Conservation (phyloP, 495 filamentous ascomycete species). For the Ramalina intermedia region DNA sequence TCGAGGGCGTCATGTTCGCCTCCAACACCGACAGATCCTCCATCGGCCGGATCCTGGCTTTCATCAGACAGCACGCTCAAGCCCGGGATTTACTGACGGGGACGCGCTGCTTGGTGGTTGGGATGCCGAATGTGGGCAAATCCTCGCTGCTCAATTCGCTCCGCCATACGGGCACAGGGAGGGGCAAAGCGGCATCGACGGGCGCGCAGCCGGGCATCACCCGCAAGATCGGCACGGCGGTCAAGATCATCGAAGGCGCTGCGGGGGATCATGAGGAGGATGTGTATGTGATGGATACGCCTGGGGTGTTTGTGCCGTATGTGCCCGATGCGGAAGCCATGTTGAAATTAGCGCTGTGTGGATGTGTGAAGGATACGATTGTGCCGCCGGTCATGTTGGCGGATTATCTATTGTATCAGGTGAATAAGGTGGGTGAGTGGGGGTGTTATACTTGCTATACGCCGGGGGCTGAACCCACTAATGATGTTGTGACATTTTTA, state of each 20-base stretch:
- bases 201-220: slow-evolving; percentile 85
- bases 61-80: slow-evolving; percentile 33
- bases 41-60: slow-evolving; percentile 39
- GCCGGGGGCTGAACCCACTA: slow-evolving; percentile 43
- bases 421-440: slow-evolving; percentile 48
- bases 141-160: slow-evolving; percentile 82
- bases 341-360: slow-evolving; percentile 82
- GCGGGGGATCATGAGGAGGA: slow-evolving; percentile 25
- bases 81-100: slow-evolving; percentile 44
- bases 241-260: slow-evolving; percentile 58
- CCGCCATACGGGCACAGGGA: slow-evolving; percentile 49
- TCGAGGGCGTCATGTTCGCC: slow-evolving; percentile 43
- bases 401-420: slow-evolving; percentile 75
- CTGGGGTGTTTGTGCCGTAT: slow-evolving; percentile 87
- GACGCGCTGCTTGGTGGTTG: slow-evolving; percentile 70
- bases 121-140: slow-evolving; percentile 93
- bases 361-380: slow-evolving; percentile 79
- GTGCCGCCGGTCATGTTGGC: slow-evolving; percentile 61
- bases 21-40: slow-evolving; percentile 34
- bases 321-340: slow-evolving; percentile 72
- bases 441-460: slow-evolving; percentile 48
- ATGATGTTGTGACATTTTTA: slow-evolving; percentile 60
- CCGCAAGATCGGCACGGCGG: slow-evolving; percentile 63
- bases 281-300: slow-evolving; percentile 59
- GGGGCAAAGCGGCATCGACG: slow-evolving; percentile 66